Conservation (phyloP, 2,329 filamentous ascomycete genomes). For the Fusarium mangiferae region DNA sequence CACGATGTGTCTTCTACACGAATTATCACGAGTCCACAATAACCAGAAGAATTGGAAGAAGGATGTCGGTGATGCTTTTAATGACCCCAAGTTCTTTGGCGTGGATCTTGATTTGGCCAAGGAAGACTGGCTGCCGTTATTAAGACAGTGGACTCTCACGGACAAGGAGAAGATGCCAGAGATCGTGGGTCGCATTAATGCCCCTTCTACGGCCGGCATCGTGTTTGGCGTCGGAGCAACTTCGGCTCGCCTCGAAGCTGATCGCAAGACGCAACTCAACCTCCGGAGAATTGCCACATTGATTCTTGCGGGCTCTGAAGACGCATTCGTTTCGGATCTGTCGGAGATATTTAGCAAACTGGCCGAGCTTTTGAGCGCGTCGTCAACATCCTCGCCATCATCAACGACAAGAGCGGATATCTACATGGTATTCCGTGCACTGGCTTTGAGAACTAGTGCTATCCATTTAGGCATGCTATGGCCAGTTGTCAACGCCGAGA, state of each 20-base stretch:
- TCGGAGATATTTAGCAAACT: slow-evolving; percentile 81
- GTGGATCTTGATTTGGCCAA: slow-evolving; percentile 72
- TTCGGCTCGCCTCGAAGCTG: slow-evolving; percentile 92
- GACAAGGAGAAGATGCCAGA: slow-evolving; percentile 93
- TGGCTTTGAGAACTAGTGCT: slow-evolving; percentile 81
- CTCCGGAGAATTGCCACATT: slow-evolving; percentile 84
- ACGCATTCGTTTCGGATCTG: slow-evolving; percentile 83
- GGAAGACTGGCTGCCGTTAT: slow-evolving; percentile 81
- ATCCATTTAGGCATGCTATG: slow-evolving; percentile 86
- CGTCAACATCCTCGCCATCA: slow-evolving; percentile 88
- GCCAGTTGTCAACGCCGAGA: slow-evolving; percentile 88
- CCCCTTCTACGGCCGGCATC: slow-evolving; percentile 92
- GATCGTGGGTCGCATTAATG: slow-evolving; percentile 78
- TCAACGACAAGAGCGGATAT: slow-evolving; percentile 89
- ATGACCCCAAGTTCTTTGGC: slow-evolving; percentile 87
- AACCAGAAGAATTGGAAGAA: slow-evolving; percentile 93
- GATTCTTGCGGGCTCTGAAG: slow-evolving; percentile 78
- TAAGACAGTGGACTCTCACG: slow-evolving; percentile 83
- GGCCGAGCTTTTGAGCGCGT: slow-evolving; percentile 85
- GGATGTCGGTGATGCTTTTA: slow-evolving; percentile 91
- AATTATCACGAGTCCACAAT: slow-evolving; percentile 80
- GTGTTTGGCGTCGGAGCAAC: slow-evolving; percentile 98
- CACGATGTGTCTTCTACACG: slow-evolving; percentile 77
- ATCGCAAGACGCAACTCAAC: slow-evolving; percentile 91
- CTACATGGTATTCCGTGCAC: slow-evolving; percentile 85